Base-by-base conservation (phyloP, 2,329 filamentous ascomycete genomes). In the Trichoderma sp. region DNA sequence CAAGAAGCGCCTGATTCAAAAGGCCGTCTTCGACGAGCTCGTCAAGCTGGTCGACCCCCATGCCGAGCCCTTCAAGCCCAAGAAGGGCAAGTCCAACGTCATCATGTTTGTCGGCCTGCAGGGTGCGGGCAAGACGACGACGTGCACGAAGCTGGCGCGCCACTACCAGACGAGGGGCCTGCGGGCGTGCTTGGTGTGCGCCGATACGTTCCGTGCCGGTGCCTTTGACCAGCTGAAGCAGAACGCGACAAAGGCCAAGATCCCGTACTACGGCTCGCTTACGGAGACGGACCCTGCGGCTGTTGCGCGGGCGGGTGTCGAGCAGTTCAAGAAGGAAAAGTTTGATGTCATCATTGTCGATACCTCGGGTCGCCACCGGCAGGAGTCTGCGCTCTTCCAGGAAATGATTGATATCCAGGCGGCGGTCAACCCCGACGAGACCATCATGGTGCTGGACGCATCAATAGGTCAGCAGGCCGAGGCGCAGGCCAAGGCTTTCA, bases 51-150 rank as follows among this genome's bases (percentile, higher is more conserved):
- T 99, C 71, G 93, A 99, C 73, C 95, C 95, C 28, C 94, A 98
- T 78, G 90, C 91, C 72, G 93, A 97, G 70, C 90, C 94, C 0
- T 99, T 97, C 83, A 95, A 96, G 77, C 93, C 94, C 24, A 97
- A 96, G 81, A 99, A 98, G 80, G 93, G 93, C 69, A 95, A 93
- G 77, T 84, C 90, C 68, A 99, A 97, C 77, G 91, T 99, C 75
- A 97, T 99, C 78, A 99, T 99, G 95, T 98, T 99, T 77, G 95
- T 99, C 68, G 95, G 95, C 80, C 84, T 99, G 56, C 95, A 99
- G 79, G 95, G 95, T 82, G 92, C 94, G 5, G 95, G 95, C 77
- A 99, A 99, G 80, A 99, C 95, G 26, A 99, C 95, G 1, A 96
- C 94, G 14, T 98, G 95, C 84, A 99, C 95, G 47, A 99, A 99